Percentiles rank a stretch among this genome's conserved stretches.
Conservation (phyloP, 306 rosid genomes). For the Sechiopsis laciniata region DNA sequence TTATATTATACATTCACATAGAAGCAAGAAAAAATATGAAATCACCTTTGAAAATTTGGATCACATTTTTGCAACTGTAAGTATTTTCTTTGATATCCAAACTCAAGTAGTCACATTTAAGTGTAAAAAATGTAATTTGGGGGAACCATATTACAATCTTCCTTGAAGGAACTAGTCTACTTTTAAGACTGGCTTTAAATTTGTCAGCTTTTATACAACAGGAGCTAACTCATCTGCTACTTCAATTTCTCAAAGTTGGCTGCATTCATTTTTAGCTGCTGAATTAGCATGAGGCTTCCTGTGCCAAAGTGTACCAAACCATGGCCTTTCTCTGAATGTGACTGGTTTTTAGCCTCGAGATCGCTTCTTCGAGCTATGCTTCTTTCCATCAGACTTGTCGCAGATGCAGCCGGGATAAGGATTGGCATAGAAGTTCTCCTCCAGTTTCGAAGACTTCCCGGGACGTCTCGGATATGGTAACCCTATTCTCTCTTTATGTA, state of each 20-base stretch:
- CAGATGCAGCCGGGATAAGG: constrained; percentile 93
- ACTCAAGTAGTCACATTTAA: constrained; percentile 8
- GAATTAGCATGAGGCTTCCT: constrained; percentile 13
- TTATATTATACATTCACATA: background rate
- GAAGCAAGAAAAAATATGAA: constrained; percentile 3
- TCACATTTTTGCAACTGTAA: background rate
- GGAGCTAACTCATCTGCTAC: constrained; percentile 6
- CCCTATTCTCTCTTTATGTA: constrained; percentile 66
- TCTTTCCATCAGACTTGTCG: constrained; percentile 41
- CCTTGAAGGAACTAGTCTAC: constrained; percentile 4
- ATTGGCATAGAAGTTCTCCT: constrained; percentile 91
- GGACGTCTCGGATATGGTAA: constrained; percentile 61
- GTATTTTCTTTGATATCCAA: background rate
- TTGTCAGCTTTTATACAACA: background rate
- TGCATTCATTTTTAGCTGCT: constrained; percentile 5
- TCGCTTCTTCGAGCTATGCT: constrained; percentile 33
- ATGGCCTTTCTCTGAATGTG: background rate
- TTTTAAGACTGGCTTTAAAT: background rate
- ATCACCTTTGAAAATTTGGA: background rate
- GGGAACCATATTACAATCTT: background rate
- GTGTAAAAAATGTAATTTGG: background rate
- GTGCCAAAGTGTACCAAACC: background rate
- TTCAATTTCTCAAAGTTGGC: constrained; percentile 4
- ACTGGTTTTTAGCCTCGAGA: constrained; percentile 31
- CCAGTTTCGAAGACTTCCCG: constrained; percentile 71